Conservation (phyloP, 2,329 filamentous ascomycete species). For the Rhinocladiella mackenziei region DNA sequence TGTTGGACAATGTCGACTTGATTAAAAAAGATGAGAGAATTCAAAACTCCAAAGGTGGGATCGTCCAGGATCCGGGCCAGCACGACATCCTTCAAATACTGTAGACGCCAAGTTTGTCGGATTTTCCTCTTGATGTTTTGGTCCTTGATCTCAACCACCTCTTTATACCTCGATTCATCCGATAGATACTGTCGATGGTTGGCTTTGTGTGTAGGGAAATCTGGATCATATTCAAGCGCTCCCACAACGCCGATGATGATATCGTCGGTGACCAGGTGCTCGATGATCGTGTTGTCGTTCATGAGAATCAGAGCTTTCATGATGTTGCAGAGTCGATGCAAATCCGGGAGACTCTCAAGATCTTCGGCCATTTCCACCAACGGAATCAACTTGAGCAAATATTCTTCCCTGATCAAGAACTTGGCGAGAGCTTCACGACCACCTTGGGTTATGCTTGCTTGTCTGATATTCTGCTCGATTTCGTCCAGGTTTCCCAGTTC, state of each 20-base stretch:
- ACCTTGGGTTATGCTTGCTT: conserved; percentile 66
- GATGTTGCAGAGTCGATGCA: conserved; percentile 93
- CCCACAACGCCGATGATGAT: conserved; percentile 89
- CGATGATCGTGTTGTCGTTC: conserved; percentile 92
- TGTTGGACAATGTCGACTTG: conserved; percentile 97
- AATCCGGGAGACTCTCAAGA: conserved; percentile 76
- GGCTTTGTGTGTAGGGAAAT: conserved; percentile 95
- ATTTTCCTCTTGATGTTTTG: conserved; percentile 80
- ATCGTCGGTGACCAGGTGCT: conserved; percentile 85
- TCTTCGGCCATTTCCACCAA: conserved; percentile 87
- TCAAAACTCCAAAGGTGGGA: conserved; percentile 94
- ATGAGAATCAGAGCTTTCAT: conserved; percentile 94
- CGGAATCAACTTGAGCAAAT: conserved; percentile 80
- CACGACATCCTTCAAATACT: conserved; percentile 98
- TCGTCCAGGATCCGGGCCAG: conserved; percentile 94
- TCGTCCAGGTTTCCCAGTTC: conserved; percentile 79
- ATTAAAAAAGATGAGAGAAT: conserved; percentile 97
- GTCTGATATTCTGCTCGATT: conserved; percentile 78
- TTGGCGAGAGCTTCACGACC: conserved; percentile 85
- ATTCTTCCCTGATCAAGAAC: conserved; percentile 78
- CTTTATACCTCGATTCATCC: conserved; percentile 86
- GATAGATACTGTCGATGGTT: conserved; percentile 92
- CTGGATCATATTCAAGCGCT: conserved; percentile 93
- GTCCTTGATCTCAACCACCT: conserved; percentile 90
- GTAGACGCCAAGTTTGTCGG: conserved; percentile 89